phyloP scores from a whole-genome alignment of 331 rosid species.

The Stylosanthes scabra region DNA sequence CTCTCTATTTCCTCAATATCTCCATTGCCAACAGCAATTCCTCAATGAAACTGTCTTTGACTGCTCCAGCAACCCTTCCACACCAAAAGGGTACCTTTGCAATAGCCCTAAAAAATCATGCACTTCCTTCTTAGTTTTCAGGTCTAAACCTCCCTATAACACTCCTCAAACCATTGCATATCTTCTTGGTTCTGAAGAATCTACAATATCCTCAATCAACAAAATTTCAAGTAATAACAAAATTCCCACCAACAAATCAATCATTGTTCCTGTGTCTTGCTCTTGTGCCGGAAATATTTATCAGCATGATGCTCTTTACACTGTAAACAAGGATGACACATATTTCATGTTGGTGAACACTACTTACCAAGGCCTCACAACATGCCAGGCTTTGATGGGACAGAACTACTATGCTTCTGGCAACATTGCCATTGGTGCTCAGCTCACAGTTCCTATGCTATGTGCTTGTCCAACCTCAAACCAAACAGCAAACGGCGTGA shows the following conservation, averaged over 20 bases:
- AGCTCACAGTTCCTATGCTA: conserved; percentile 46
- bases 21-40: conserved; percentile 52
- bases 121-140: conserved; percentile 50
- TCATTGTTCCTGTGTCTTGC: conserved; percentile 41
- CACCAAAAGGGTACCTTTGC: conserved; percentile 61
- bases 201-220: conserved; percentile 50
- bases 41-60: conserved; percentile 29
- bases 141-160: conserved; percentile 46
- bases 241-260: conserved; percentile 39
- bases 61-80: conserved; percentile 33
- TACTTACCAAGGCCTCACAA: conserved; percentile 57
- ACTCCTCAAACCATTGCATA: conserved; percentile 45
- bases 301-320: conserved; percentile 38
- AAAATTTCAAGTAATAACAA: conserved; percentile 27
- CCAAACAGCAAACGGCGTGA: conserved; percentile 43
- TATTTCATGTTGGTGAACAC: conserved; percentile 27
- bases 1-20: conserved; percentile 34
- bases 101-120: conserved; percentile 45
- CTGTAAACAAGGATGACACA: conserved; percentile 16
- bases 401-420: conserved; percentile 48
- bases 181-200: conserved; percentile 57
- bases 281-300: conserved; percentile 50
- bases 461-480: conserved; percentile 53
- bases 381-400: conserved; percentile 55
- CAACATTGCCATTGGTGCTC: conserved; percentile 29